Conservation (phyloP, 257 asterid genomes). For the Nicotiana undulata region DNA sequence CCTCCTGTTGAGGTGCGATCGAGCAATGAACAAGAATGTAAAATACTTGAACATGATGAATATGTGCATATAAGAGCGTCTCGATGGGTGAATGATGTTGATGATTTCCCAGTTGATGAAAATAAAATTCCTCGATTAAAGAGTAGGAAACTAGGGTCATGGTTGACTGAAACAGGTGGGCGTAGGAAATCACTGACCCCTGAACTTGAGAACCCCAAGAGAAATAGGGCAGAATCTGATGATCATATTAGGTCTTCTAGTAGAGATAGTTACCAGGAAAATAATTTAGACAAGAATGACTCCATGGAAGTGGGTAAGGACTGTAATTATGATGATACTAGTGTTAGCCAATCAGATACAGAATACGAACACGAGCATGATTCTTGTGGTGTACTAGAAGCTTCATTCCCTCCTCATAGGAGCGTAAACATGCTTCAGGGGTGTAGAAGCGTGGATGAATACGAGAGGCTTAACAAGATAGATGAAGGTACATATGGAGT, state of each 20-base stretch:
- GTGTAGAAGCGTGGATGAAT: conserved; percentile 73
- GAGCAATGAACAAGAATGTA: conserved; percentile 12
- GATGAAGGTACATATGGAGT: conserved; percentile 86
- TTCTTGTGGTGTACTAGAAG: conserved; percentile 42
- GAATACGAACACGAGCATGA: conserved; percentile 46
- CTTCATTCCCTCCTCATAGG: conserved; percentile 40
- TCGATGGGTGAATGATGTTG: conserved; percentile 78
- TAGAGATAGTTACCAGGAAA: conserved; percentile 43
- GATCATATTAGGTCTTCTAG: conserved; percentile 58
- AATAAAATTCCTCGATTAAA: conserved; percentile 11
- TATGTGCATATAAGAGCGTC: conserved; percentile 50
- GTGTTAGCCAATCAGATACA: conserved; percentile 39
- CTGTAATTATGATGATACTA: conserved; percentile 23
- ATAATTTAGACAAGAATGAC: conserved; percentile 30
- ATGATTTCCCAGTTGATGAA: conserved; percentile 41
- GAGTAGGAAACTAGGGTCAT: conserved; percentile 27
- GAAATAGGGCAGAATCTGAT: conserved; percentile 43
- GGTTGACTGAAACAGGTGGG: conserved; percentile 34
- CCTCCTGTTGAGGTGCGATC: conserved; percentile 23
- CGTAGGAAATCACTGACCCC: conserved; percentile 49
- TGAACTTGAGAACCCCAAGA: conserved; percentile 40
- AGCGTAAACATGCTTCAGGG: conserved; percentile 77
- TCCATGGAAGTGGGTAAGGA: conserved; percentile 42
- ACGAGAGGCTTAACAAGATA: conserved; percentile 72
- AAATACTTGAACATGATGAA: conserved; percentile 33